Conservation (phyloP, 1,284 basidiomycete species). For the Ceratobasidium sp. region DNA sequence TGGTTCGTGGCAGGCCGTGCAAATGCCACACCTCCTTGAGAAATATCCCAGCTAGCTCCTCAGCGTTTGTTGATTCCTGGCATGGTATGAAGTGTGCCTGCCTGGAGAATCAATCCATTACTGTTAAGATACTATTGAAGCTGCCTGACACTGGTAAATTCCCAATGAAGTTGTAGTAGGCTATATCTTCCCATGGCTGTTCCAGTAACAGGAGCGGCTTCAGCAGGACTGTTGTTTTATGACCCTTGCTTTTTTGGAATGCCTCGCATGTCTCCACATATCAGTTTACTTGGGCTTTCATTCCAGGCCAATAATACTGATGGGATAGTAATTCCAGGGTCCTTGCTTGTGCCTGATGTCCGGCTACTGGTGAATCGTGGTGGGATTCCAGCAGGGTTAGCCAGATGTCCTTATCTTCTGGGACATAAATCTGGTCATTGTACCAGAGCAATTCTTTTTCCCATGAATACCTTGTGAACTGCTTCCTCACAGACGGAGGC, state of each 20-base stretch:
- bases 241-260: constrained; percentile 49
- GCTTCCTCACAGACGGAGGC: not conserved
- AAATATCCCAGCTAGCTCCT: constrained; percentile 22
- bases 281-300: constrained; percentile 36
- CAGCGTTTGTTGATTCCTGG: constrained; percentile 45
- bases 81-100: constrained; percentile 52
- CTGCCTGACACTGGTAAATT: constrained; percentile 52
- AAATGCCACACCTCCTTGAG: too few species aligned
- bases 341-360: constrained; percentile 40
- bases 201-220: constrained; percentile 30
- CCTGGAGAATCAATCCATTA: constrained; percentile 56
- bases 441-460: constrained; percentile 36
- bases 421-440: constrained; percentile 44
- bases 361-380: constrained; percentile 46
- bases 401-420: constrained; percentile 42
- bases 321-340: constrained; percentile 44
- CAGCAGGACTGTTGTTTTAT: constrained; percentile 42
- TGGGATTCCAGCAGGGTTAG: not conserved
- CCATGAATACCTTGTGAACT: not conserved
- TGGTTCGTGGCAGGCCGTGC: too few species aligned
- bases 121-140: constrained; percentile 54
- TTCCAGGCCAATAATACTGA: constrained; percentile 48
- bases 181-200: constrained; percentile 47
- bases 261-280: constrained; percentile 49
- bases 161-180: constrained; percentile 55